phyloP scores from a whole-genome alignment of 495 filamentous ascomycete species.

The Geoglossum glabrum region DNA sequence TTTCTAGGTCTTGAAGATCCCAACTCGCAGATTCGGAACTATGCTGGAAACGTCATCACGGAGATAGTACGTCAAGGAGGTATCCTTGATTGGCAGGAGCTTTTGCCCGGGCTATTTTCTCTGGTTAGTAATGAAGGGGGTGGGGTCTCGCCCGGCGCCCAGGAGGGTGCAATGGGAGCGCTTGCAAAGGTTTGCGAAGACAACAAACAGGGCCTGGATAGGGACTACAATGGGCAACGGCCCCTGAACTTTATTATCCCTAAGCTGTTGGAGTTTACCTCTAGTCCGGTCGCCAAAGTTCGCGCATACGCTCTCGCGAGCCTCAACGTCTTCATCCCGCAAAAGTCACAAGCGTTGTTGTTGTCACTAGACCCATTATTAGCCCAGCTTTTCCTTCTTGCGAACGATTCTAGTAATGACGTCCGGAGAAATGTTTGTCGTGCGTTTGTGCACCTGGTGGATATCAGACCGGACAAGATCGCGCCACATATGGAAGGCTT shows the following conservation, averaged over 20 bases:
- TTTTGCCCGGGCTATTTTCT: constrained; percentile 59
- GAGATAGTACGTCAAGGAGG: constrained; percentile 74
- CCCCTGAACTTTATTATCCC: constrained; percentile 80
- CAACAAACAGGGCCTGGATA: constrained; percentile 68
- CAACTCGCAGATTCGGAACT: constrained; percentile 63
- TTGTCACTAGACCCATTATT: constrained; percentile 60
- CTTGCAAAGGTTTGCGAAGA: constrained; percentile 93
- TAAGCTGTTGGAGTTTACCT: constrained; percentile 72
- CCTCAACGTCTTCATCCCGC: constrained; percentile 79
- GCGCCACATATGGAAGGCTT: constrained; percentile 72
- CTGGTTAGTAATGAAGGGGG: constrained; percentile 55
- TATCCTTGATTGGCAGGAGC: constrained; percentile 75
- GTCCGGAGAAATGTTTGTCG: constrained; percentile 84
- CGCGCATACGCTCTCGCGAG: constrained; percentile 57
- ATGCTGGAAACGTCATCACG: constrained; percentile 87
- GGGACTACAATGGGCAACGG: constrained; percentile 65
- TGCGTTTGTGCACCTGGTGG: constrained; percentile 78
- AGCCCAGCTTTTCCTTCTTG: constrained; percentile 59
- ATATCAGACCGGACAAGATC: constrained; percentile 76
- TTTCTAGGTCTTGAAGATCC: constrained; percentile 62
- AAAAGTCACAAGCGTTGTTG: constrained; percentile 57
- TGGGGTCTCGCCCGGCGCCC: constrained; percentile 42
- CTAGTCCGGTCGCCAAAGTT: constrained; percentile 50
- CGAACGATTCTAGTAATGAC: constrained; percentile 51
- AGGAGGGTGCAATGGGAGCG: constrained; percentile 87